Evolutionary conservation across 768 basidiomycete genomes (phyloP).

Genomic region (Leccinum subtestaceum): DNA sequence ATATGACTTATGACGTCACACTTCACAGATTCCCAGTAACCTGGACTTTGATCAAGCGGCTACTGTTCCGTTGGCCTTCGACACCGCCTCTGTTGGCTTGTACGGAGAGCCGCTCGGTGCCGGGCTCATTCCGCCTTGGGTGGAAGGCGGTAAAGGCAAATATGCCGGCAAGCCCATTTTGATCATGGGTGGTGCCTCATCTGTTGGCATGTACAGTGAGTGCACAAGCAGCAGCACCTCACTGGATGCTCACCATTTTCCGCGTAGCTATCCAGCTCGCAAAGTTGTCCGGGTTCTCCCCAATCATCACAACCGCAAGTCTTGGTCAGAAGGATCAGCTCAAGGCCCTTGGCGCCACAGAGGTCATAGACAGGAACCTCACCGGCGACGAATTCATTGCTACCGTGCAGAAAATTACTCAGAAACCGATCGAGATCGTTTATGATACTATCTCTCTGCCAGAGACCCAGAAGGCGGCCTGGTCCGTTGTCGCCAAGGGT

Average conservation of each 20-base stretch:
- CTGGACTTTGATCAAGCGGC: slow-evolving; percentile 44
- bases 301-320: slow-evolving; percentile 41
- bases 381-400: slow-evolving; percentile 12
- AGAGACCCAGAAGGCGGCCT: slow-evolving; percentile 36
- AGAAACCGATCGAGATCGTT: slow-evolving; percentile 16
- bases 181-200: slow-evolving; percentile 47
- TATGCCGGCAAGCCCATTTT: slow-evolving; percentile 43
- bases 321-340: slow-evolving; percentile 29
- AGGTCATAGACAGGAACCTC: slow-evolving; percentile 36
- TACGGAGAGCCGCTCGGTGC: slow-evolving; percentile 40
- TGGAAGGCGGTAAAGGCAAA: slow-evolving; percentile 30
- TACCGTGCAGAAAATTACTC: slow-evolving; percentile 27
- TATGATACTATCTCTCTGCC: slow-evolving; percentile 34
- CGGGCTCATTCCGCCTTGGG: slow-evolving; percentile 38
- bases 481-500: slow-evolving; percentile 30
- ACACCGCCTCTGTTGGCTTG: slow-evolving; percentile 47
- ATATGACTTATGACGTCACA: slow-evolving; percentile 2
- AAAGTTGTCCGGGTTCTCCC: slow-evolving; percentile 38
- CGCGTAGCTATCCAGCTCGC: slow-evolving; percentile 40
- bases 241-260: slow-evolving; percentile 1
- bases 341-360: slow-evolving; percentile 39
- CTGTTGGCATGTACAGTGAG: slow-evolving; percentile 47
- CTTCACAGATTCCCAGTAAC: slow-evolving; percentile 40
- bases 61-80: slow-evolving; percentile 46
- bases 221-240: not conserved